Percentiles rank a stretch among this genome's conserved stretches.
Conservation (phyloP, 2,329 filamentous ascomycete genomes). For the Penicillium vulpinum region DNA sequence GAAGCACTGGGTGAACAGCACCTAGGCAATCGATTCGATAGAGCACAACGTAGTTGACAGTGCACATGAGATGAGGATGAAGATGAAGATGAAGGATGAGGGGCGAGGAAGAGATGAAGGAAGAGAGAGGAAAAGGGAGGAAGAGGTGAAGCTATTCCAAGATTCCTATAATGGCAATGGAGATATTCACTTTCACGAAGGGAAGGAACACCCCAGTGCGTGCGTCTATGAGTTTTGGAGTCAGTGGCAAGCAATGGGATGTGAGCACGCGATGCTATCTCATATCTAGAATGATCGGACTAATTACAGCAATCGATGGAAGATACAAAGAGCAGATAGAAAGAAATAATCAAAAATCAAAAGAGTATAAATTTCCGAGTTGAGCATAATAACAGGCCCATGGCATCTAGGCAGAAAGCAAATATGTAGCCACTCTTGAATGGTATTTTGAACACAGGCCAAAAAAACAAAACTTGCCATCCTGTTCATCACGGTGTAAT, state of each 20-base stretch:
- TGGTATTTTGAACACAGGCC: not conserved
- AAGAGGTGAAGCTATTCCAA: not conserved
- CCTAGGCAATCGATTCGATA: not conserved
- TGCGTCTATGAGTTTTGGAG: not conserved
- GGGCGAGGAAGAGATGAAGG: not conserved
- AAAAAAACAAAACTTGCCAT: not conserved
- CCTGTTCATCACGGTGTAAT: constrained; percentile 1
- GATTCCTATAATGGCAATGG: not conserved
- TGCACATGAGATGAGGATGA: not conserved
- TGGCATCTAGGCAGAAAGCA: not conserved
- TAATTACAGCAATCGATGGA: not conserved
- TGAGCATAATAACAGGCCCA: not conserved
- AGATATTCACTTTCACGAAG: not conserved
- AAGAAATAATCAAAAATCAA: not conserved
- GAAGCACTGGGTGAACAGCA: not conserved
- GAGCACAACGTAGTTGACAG: not conserved
- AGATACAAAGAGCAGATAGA: not conserved
- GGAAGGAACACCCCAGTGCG: not conserved
- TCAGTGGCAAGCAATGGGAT: not conserved
- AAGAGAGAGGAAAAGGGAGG: not conserved
- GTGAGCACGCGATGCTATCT: not conserved
- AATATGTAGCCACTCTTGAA: not conserved
- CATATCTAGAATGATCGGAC: not conserved
- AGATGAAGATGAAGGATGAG: not conserved
- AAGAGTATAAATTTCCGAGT: not conserved